Evolutionary conservation across 1,284 basidiomycete genomes (phyloP).

Genomic region (Ustilago xerochloae): DNA sequence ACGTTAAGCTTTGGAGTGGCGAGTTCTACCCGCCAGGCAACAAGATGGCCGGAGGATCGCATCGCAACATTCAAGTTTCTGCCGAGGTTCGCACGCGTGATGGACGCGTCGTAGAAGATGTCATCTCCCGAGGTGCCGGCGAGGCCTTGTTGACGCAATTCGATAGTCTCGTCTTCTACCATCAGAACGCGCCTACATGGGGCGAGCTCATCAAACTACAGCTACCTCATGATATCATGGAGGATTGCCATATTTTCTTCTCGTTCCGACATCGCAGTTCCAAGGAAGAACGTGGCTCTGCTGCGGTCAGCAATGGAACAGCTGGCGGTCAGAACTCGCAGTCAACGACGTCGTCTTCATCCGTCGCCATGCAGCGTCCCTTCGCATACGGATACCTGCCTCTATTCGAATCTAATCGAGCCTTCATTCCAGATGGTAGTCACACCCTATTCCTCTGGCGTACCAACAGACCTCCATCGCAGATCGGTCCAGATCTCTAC

Average conservation of each 20-base stretch:
- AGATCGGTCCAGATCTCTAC: conserved; percentile 74
- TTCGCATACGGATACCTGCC: conserved; percentile 95
- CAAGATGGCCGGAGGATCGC: conserved; percentile 56
- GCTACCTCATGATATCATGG: conserved; percentile 77
- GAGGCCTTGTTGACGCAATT: conserved; percentile 83
- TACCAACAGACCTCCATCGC: conserved; percentile 41
- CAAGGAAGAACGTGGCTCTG: conserved; percentile 59
- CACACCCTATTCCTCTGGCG: conserved; percentile 75
- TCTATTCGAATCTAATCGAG: conserved; percentile 79
- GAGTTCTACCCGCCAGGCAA: conserved; percentile 58
- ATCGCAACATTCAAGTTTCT: conserved; percentile 83
- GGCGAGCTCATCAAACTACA: conserved; percentile 90
- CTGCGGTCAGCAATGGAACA: conserved; percentile 16
- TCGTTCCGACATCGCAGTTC: conserved; percentile 85
- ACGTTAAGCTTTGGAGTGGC: conserved; percentile 75
- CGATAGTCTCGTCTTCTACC: conserved; percentile 79
- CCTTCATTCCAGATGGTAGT: conserved; percentile 90
- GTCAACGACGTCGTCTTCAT: conserved; percentile 14
- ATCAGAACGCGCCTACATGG: conserved; percentile 77
- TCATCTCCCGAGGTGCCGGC: conserved; percentile 85
- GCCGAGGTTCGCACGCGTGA: conserved; percentile 84
- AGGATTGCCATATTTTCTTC: conserved; percentile 91
- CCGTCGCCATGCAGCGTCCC: conserved; percentile 69
- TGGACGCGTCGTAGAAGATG: conserved; percentile 79
- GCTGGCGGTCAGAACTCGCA: conserved; percentile 3